Conservation (phyloP, 106 monocot species). For the Allium sativum region DNA sequence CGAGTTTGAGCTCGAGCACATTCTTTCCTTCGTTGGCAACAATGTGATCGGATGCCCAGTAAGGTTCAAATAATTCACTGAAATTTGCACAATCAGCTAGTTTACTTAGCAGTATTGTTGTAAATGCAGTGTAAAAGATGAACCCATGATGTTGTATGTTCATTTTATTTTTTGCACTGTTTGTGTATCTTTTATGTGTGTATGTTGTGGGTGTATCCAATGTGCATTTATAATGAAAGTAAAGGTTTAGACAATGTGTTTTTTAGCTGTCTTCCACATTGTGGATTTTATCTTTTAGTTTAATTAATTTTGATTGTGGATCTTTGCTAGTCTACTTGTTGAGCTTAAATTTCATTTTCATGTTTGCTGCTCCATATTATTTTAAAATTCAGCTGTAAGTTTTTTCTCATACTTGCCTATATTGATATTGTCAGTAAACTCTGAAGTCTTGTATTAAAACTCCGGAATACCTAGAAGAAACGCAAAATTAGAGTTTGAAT, state of each 20-base stretch:
- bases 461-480: no score
- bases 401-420: background rate
- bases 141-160: background rate
- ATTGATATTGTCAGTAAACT: background rate
- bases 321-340: background rate
- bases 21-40: slow-evolving; percentile 4
- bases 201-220: background rate
- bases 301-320: background rate
- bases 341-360: background rate
- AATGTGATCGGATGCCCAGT: slow-evolving; percentile 44
- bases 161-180: background rate
- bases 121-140: background rate
- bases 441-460: background rate
- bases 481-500: no score
- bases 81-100: slow-evolving; percentile 10
- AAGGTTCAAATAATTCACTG: slow-evolving; percentile 26
- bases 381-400: no score
- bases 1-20: slow-evolving; percentile 25
- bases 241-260: background rate
- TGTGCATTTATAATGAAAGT: background rate
- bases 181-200: background rate
- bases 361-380: no score
- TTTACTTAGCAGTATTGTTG: background rate
- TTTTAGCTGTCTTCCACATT: slow-evolving; percentile 13
- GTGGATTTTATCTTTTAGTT: slow-evolving; percentile 2